Evolutionary conservation across 352 stramenopile species (phyloP).

Genomic region (Globisporangium viniferum): DNA sequence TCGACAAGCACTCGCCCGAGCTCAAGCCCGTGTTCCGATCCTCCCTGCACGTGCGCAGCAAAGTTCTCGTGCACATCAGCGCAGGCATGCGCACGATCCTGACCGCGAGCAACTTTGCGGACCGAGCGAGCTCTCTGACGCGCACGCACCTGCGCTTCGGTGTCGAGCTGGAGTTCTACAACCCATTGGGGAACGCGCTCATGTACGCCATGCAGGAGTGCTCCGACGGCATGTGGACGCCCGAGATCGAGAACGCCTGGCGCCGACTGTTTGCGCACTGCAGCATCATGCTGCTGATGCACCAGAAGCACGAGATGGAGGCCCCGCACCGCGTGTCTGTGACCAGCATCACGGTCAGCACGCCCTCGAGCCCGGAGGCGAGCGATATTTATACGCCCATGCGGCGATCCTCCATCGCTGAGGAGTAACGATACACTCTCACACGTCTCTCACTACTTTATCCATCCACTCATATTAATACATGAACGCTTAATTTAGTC

Average conservation of each 20-base stretch:
- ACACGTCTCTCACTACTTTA: too few species aligned
- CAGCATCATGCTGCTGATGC: constrained; percentile 29
- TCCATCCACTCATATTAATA: neutral
- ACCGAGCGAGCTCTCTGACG: constrained; percentile 48
- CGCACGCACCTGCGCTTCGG: constrained; percentile 80
- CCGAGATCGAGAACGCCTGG: constrained; percentile 41
- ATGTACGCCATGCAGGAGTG: constrained; percentile 69
- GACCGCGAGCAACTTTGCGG: constrained; percentile 45
- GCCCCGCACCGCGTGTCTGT: neutral
- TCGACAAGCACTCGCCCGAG: constrained; percentile 46
- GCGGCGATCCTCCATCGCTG: constrained; percentile 8
- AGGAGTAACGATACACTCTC: neutral
- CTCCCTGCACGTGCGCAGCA: constrained; percentile 65
- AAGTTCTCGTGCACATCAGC: constrained; percentile 88
- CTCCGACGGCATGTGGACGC: constrained; percentile 35
- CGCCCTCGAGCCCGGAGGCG: neutral
- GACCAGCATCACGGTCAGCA: constrained; percentile 10
- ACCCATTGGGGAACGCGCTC: constrained; percentile 84
- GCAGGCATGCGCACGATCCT: constrained; percentile 44
- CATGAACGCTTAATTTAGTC: too few species aligned
- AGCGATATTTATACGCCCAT: neutral
- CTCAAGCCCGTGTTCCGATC: constrained; percentile 47
- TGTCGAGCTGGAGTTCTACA: constrained; percentile 86
- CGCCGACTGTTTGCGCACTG: constrained; percentile 38
- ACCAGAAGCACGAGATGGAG: constrained; percentile 22